Evolutionary conservation across 2,329 filamentous ascomycete species (phyloP).

Genomic region (Monilinia fructicola): DNA sequence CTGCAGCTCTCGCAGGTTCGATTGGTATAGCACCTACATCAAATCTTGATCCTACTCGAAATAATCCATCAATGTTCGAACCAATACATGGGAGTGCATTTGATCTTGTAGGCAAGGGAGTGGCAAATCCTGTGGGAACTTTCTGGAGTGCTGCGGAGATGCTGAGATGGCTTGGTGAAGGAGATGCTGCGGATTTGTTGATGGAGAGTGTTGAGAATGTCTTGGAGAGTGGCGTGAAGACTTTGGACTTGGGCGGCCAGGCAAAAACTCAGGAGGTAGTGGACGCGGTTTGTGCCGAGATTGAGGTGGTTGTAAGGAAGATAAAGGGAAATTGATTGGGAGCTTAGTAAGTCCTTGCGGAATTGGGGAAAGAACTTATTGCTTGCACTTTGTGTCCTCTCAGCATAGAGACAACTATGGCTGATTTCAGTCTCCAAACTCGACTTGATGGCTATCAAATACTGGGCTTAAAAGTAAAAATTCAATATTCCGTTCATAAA

Average conservation of each 20-base stretch:
- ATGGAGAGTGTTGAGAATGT: constrained; percentile 55
- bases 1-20: constrained; percentile 66
- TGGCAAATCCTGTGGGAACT: constrained; percentile 58
- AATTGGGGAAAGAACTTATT: too few relatives aligned
- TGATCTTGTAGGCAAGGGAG: constrained; percentile 57
- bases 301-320: constrained; percentile 23
- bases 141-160: constrained; percentile 60
- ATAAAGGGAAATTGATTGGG: neutral
- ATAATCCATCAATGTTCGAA: constrained; percentile 60
- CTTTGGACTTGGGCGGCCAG: constrained; percentile 53
- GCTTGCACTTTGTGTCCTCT: too few relatives aligned
- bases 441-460: too few relatives aligned
- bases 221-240: constrained; percentile 52
- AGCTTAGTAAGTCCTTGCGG: too few relatives aligned
- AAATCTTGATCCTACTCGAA: constrained; percentile 61
- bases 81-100: constrained; percentile 60
- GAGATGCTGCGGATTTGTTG: constrained; percentile 49
- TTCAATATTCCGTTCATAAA: too few relatives aligned
- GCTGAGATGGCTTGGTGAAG: constrained; percentile 57
- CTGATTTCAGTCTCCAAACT: too few relatives aligned
- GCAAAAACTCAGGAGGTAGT: constrained; percentile 33
- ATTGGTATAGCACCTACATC: constrained; percentile 72
- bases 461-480: too few relatives aligned
- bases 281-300: constrained; percentile 34
- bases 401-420: too few relatives aligned